Evolutionary conservation across 2,329 filamentous ascomycete species (phyloP).

Genomic region (Neonectria punicea): DNA sequence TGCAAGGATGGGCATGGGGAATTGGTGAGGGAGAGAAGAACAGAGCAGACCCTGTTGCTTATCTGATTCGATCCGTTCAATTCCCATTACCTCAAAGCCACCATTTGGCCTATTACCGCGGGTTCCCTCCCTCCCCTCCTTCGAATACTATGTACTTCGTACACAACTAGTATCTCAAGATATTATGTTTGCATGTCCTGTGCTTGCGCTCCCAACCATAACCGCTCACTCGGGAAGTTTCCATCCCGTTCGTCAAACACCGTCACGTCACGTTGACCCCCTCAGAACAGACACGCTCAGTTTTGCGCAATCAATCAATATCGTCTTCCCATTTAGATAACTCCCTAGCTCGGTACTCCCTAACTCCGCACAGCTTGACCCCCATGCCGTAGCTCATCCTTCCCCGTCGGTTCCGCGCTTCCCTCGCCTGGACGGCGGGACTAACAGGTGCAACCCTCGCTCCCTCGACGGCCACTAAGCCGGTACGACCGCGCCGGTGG

Average conservation of each 20-base stretch:
- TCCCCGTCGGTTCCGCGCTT: neutral
- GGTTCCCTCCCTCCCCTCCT: neutral
- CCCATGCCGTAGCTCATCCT: no score
- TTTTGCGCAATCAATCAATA: neutral
- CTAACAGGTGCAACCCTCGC: conserved; percentile 1
- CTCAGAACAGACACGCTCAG: neutral
- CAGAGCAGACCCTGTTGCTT: conserved; percentile 5
- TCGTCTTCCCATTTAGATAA: neutral
- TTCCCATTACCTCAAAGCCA: conserved; percentile 13
- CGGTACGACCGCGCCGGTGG: conserved; percentile 1
- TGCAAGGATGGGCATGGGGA: conserved; percentile 7
- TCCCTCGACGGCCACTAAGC: conserved; percentile 5
- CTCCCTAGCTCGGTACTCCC: neutral
- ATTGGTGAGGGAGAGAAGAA: neutral
- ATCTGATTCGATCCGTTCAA: conserved; percentile 6
- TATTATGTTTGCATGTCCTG: neutral
- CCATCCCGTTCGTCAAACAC: neutral
- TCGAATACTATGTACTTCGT: neutral
- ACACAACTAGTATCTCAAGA: neutral
- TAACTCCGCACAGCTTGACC: neutral
- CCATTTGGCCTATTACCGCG: neutral
- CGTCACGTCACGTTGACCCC: neutral
- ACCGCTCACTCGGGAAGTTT: neutral
- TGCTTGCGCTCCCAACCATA: neutral
- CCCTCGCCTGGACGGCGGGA: conserved; percentile 12